Base-by-base conservation (phyloP, 345 rosid genomes). In the Linum lewisii region DNA sequence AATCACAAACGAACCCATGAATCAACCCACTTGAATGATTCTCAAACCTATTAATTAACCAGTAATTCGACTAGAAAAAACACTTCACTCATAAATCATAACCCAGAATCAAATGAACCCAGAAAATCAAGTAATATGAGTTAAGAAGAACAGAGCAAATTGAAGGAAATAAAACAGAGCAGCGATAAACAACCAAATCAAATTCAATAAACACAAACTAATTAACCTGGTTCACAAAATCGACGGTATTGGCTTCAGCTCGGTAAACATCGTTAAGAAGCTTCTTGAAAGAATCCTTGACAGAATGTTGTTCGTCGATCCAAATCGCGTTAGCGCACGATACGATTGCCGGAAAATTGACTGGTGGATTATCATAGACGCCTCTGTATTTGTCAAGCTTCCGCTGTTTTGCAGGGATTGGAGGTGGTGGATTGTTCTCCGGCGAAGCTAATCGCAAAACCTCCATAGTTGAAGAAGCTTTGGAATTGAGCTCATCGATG, bases 151-250 rank as follows among this genome's bases (percentile, higher is more conserved):
- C n/a, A n/a, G n/a, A n/a, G n/a, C n/a, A n/a, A n/a, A n/a, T n/a
- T n/a, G n/a, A n/a, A n/a, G n/a, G n/a, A n/a, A n/a, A n/a, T n/a
- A n/a, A n/a, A n/a, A n/a, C n/a, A n/a, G n/a, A n/a, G n/a, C n/a
- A n/a, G n/a, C n/a, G n/a, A n/a, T n/a, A n/a, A n/a, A n/a, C n/a
- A n/a, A n/a, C n/a, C n/a, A n/a, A n/a, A n/a, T n/a, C n/a, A 20
- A 18, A 3, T 5, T 23, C 6, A 20, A 52, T 5, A 52, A 23
- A 8, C 16, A 52, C n/a, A 1, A 8, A 19, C 16, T n/a, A n/a
- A n/a, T n/a, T 10, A 15, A 73, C 77, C 73, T 65, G 47, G 58
- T 26, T 59, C 10, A 13, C 44, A 56, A 73, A 73, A 53, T 73
- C 70, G 15, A 62, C 38, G 2, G 19, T 4, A 2, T 32, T 38